Evolutionary conservation across 768 basidiomycete genomes (phyloP), one percentile per base, ranked within the genome.

Genomic region (Leccinum disarticulatum): DNA sequence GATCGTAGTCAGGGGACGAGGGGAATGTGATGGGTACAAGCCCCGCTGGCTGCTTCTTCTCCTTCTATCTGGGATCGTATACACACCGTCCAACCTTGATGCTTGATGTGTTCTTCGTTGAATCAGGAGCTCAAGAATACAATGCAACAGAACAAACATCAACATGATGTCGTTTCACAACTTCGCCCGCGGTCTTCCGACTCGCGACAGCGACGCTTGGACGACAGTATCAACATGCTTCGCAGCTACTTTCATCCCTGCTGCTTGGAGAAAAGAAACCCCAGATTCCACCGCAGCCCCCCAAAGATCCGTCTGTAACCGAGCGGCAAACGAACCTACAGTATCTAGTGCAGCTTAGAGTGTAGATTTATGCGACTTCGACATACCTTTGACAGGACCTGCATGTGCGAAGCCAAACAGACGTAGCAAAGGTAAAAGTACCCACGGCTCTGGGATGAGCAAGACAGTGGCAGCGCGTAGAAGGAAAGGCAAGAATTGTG

Each of bases 241-340:
- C 0, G 62, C 62, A 2, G 55, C 25, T 14, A 1, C 17, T 5
- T 57, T 62, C 60, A 58, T 60, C 5, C 60, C 66, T 14, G 63
- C 66, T 19, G 57, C 55, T 36, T 67, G 66, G 8, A 67, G 54
- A 9, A 7, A 47, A 28, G 66, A 10, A 43, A 67, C 65, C 60
- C 63, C 49, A 2, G 66, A 0, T 28, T 22, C 8, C 6, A 67
- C 55, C 2, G 54, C 41, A 0, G 7, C 59, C 0, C 66, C 59
- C 58, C 55, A 65, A 19, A 67, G 52, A 5, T 0, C 4, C 0
- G 30, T 38, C 50, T 68, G 67, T 14, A 58, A 3, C 56, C 48
- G 58, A n/a, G 66, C 58, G 9, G 65, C 65, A 25, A 35, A 22
- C 2, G 62, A 67, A 38, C 62, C 66, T 67, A 50, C 10, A 27